A percentile compares a stretch with the other conserved stretches of the same genome.
These are phyloP conservation scores for Phytophthora boehmeriae DNA, from an alignment of 352 stramenopile species.

Conservation along the genomic window DNA sequence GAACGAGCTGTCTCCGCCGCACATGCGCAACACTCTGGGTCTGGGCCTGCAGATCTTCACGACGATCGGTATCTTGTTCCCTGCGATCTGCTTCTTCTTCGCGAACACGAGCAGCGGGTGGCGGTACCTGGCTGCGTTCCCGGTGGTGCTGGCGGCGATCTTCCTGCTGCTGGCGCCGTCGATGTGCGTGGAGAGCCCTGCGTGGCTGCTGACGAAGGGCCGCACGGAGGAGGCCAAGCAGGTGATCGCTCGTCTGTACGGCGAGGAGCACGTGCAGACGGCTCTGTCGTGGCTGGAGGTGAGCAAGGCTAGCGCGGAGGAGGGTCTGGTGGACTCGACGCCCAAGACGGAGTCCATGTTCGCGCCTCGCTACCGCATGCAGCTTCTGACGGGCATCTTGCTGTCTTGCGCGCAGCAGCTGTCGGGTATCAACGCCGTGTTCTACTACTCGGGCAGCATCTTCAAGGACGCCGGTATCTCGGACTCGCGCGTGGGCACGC, in stretches of 20 bases:
- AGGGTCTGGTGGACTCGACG: background rate
- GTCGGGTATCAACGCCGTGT: conserved; percentile 15
- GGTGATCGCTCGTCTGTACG: conserved; percentile 20
- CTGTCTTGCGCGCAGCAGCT: conserved; percentile 14
- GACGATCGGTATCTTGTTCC: conserved; percentile 1
- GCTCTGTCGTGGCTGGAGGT: conserved; percentile 36
- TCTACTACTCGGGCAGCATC: conserved; percentile 15
- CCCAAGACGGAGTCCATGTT: conserved; percentile 35
- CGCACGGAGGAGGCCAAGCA: conserved; percentile 11
- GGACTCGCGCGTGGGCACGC: conserved; percentile 13
- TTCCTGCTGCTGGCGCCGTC: conserved; percentile 35
- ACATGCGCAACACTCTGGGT: conserved; percentile 1
- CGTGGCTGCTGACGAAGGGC: conserved; percentile 35
- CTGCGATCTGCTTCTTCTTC: conserved; percentile 1
- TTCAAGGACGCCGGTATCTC: conserved; percentile 14
- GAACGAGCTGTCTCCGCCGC: conserved; percentile 14
- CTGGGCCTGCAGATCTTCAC: conserved; percentile 3
- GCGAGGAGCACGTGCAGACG: conserved; percentile 2
- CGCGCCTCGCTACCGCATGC: conserved; percentile 14
- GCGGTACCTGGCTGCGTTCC: conserved; percentile 3
- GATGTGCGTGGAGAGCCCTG: conserved; percentile 30
- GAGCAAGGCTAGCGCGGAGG: conserved; percentile 11
- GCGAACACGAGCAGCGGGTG: conserved; percentile 1
- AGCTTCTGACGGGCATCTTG: conserved; percentile 18
- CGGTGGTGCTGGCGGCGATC: background rate